Evolutionary conservation across 495 filamentous ascomycete genomes (phyloP), one percentile per base, ranked within the genome.

Genomic region (Hyaloscypha variabilis): DNA sequence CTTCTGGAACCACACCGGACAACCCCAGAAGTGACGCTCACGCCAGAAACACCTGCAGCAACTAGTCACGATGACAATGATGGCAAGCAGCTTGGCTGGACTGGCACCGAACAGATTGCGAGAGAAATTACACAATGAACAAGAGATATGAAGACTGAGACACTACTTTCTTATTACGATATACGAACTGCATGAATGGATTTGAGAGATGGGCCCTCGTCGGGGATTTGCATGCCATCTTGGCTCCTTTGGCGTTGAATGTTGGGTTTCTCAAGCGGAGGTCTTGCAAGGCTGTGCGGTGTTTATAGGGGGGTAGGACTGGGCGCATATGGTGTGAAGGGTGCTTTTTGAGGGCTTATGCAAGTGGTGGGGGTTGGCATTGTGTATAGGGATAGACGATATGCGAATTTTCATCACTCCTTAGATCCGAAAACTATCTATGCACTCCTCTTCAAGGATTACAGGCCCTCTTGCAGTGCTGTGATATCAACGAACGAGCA

Each of bases 191-290:
- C 51, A 54, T 54, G 51, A 54, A 24, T 24, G 51, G 19, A 25
- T 25, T 28, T 54, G 51, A 54, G 31, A 21, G 50, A 31, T 63
- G 39, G 31, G 31, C 39, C 42, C n/a, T 6, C 3, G 58, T 14
- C 8, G 58, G 39, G 39, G 51, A 54, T 54, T 28, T 54, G 51
- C 51, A 54, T 54, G 51, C 51, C 51, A 54, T 54, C 11, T 25
- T 19, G 51, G 51, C 51, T 54, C 23, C 23, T 54, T n/a, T 61
- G 58, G 58, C 39, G 30, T 46, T 83, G 59, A 89, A 76, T 19
- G 51, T 54, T 54, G 83, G 82, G 6, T 81, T 71, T 1, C 75
- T 66, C 2, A 54, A 72, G 6, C 69, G 65, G 1, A 83, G 39
- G 39, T 46, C 1, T 46, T 19, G 4, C 17, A 17, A 19, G 39